Base-by-base conservation (phyloP, 345 rosid genomes). In the Erucastrum elatum region DNA sequence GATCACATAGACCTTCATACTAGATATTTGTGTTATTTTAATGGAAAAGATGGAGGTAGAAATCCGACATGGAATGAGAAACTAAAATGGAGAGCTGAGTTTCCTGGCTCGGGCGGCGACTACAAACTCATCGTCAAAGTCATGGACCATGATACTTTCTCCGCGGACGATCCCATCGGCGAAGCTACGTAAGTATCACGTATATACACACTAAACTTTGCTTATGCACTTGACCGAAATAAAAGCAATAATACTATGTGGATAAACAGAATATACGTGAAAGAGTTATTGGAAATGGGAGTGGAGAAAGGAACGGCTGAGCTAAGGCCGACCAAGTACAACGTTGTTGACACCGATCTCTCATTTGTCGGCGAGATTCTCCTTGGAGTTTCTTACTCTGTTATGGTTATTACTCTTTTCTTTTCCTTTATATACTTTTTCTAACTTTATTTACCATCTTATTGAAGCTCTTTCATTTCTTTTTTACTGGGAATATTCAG, bases 101-200 rank as follows among this genome's bases (percentile, higher is more conserved):
- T 87, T 83, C 99, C 99, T 5, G 90, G 91, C 62, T 74, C 82
- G 44, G 89, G 87, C 31, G 49, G 68, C 2, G 88, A 85, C 17
- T 87, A 87, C 84, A 87, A 85, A 83, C 87, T 95, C 74, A 76
- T 51, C 66, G 87, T 92, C 66, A 88, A 83, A 66, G 85, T 92
- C 84, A 91, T 94, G 95, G 98, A 94, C 87, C 84, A 88, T 65
- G 98, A 94, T 77, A 91, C 86, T 29, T 88, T 94, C 86, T 76
- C 95, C 15, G 0, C 83, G 0, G 98, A 92, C 67, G 98, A 94
- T 75, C 84, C 66, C 66, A 59, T 94, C 4, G 98, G 98, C 8
- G 77, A 87, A 74, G 88, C 97, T 61, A 83, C 85, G 98, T 94
- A 87, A 79, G 88, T 70, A 8, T 27, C 21, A 59, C 31, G 15